Conservation (phyloP, 2,329 filamentous ascomycete genomes). For the Ophiostoma fasciatum region DNA sequence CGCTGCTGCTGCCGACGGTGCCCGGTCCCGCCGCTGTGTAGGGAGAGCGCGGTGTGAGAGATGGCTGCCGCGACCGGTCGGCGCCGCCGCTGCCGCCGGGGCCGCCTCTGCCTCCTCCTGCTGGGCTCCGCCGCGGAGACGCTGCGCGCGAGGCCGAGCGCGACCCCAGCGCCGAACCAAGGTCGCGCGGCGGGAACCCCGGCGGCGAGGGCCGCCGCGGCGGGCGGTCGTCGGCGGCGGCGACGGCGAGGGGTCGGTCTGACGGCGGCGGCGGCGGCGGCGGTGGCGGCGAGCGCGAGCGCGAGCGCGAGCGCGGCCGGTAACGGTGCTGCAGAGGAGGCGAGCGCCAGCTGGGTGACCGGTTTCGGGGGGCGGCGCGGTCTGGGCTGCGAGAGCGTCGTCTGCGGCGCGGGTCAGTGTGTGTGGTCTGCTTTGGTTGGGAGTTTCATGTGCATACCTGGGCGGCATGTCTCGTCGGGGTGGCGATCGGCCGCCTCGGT, state of each 20-base stretch:
- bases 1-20: too few species aligned
- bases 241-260: constrained; percentile 22
- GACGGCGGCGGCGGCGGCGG: too few species aligned
- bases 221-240: constrained; percentile 11
- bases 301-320: constrained; percentile 37
- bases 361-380: constrained; percentile 22
- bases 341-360: constrained; percentile 22
- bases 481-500: constrained; percentile 22
- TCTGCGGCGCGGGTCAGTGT: too few species aligned
- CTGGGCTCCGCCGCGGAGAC: constrained; percentile 35
- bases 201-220: constrained; percentile 33
- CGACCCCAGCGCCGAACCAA: constrained; percentile 31
- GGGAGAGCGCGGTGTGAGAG: constrained; percentile 26
- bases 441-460: too few species aligned
- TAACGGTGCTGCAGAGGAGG: constrained; percentile 24
- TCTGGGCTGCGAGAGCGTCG: constrained; percentile 42
- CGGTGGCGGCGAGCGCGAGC: constrained; percentile 24
- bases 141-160: constrained; percentile 35
- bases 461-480: constrained; percentile 23
- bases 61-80: constrained; percentile 31
- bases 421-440: too few species aligned
- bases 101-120: too few species aligned
- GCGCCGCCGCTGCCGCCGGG: constrained; percentile 25
- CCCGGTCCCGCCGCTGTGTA: too few species aligned
- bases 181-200: constrained; percentile 26